Evolutionary conservation across 306 rosid species (phyloP), one percentile per base, ranked within the genome.

Genomic region (Prunus mongolica): DNA sequence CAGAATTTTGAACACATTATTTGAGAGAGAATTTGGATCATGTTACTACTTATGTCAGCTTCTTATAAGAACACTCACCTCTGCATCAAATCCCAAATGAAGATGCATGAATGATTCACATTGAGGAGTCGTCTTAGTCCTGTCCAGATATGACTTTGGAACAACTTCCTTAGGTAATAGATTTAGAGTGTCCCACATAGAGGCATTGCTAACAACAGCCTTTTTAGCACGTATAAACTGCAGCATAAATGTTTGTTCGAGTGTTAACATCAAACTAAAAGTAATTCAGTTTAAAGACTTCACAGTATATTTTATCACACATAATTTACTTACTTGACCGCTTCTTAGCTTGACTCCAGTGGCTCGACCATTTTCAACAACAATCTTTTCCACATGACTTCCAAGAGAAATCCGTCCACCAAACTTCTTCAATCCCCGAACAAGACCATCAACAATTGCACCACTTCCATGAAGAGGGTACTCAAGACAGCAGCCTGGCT

Each of bases 51-150:
- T 0, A 63, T 14, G 67, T 30, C 27, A 16, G 25, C 41, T 51
- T 54, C 41, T 25, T 32, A 5, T 47, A 28, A 46, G 22, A 75
- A 62, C 25, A 77, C 90, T 78, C 81, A 93, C 97, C 92, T 88
- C 85, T 4, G 95, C 86, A 79, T 89, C 95, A 78, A 92, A 90
- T 68, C 97, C 98, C 80, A 94, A 82, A 85, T 94, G 98, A 84
- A 94, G 98, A 88, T 94, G 98, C 98, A 91, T 90, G 93, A 94
- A 94, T 6, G 97, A 94, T 77, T 94, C 97, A 76, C 98, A 94
- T 79, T 90, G 92, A 61, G 87, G 88, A 52, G 91, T 91, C 8
- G 22, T 64, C 72, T 75, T 81, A 67, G 87, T 79, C 80, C 88
- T 83, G 69, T 91, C 90, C 25, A 76, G 54, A 55, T 85, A 90